Percentiles rank a stretch among this genome's conserved stretches.
Evolutionary conservation across 306 rosid genomes (phyloP).

Genomic region (Cicer arietinum): DNA sequence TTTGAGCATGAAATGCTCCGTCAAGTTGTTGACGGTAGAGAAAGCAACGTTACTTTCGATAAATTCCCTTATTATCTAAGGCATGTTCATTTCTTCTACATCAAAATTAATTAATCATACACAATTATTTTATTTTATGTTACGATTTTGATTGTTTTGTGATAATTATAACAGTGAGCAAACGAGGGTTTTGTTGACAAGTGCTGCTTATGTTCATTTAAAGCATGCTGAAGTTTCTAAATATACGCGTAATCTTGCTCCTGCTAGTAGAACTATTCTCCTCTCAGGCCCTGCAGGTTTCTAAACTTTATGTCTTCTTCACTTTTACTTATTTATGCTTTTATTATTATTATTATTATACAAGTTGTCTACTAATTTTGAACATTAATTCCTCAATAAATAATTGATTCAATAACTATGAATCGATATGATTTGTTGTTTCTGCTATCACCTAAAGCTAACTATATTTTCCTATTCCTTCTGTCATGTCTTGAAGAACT

Average conservation of each 20-base stretch:
- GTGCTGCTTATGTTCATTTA: constrained; percentile 95
- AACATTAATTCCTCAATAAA: too few relatives aligned
- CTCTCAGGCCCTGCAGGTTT: constrained; percentile 95
- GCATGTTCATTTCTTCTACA: constrained; percentile 30
- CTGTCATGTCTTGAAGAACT: constrained; percentile 60
- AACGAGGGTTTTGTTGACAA: constrained; percentile 82
- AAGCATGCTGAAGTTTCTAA: constrained; percentile 86
- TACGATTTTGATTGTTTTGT: not conserved
- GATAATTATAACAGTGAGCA: constrained; percentile 67
- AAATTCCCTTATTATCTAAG: constrained; percentile 90
- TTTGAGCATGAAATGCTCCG: constrained; percentile 87
- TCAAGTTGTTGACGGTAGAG: constrained; percentile 77
- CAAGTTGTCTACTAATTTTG: too few relatives aligned
- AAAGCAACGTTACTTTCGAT: constrained; percentile 82
- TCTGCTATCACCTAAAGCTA: not conserved
- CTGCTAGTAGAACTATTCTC: constrained; percentile 92
- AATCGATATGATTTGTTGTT: constrained; percentile 8
- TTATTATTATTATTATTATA: too few relatives aligned
- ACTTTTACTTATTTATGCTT: too few relatives aligned
- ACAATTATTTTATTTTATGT: too few relatives aligned
- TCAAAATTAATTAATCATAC: not conserved
- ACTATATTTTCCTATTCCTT: not conserved
- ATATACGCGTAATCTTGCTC: constrained; percentile 87
- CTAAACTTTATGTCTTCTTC: too few relatives aligned
- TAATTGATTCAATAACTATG: not conserved